Base-by-base conservation (phyloP, 1,284 basidiomycete species). In the Phylloboletellus chloephorus region DNA sequence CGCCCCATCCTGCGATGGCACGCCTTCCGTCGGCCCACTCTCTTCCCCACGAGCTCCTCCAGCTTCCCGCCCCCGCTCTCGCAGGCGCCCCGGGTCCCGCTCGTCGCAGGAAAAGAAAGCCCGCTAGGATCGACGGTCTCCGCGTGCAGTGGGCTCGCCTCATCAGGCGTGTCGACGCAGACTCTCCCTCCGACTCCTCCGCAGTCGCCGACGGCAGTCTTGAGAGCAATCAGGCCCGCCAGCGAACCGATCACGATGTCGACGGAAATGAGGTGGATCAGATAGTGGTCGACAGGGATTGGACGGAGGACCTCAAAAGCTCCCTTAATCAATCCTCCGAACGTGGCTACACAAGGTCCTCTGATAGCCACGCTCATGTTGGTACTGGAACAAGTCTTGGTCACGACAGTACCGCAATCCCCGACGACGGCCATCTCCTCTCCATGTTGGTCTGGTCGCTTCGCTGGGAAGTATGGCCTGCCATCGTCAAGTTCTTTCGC, bases 251-350 rank as follows among this genome's bases (percentile, higher is more conserved):
- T 2, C 63, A 56, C 19, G 61, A 54, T 21, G 53, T 56, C 21
- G 64, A 53, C 45, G 61, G 48, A 9, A 63, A 58, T 21, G 60
- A 68, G 36, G 75, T 85, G 2, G 73, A 87, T 57, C 73, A 80
- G 61, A 74, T 84, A 12, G 74, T 86, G n/a, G 80, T 86, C 12
- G 82, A 86, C 60, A 72, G 81, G 33, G 63, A 69, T 25, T 85
- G 81, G 82, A 66, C 69, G 4, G 74, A 78, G 46, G 74, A 78
- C 45, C 63, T 73, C 42, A 72, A 69, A 58, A 73, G 66, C 41
- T 73, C 69, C 20, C 61, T 68, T 17, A 64, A 69, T 22, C 68
- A 72, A 41, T 76, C 75, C 10, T 78, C 78, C 16, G 68, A 73
- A 25, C 65, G 53, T 16, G 69, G 60, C 15, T 70, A 66, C 15